Evolutionary conservation across 2,329 filamentous ascomycete genomes (phyloP).

Genomic region (Trichoderma afroharzianum): DNA sequence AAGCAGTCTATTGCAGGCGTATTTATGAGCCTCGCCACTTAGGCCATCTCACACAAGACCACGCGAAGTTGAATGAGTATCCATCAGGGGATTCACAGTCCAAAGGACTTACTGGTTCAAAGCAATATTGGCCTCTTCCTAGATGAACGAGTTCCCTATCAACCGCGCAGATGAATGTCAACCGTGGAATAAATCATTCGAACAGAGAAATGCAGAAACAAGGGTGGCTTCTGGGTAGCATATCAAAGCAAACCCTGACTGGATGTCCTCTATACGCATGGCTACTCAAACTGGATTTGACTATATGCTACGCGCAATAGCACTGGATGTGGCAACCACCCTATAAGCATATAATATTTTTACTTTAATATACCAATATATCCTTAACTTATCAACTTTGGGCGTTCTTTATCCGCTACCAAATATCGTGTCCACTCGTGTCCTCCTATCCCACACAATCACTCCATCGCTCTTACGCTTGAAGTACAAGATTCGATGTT

Average conservation of each 20-base stretch:
- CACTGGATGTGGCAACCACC: background rate
- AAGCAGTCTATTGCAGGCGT: constrained; percentile 73
- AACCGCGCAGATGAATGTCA: background rate
- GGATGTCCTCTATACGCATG: background rate
- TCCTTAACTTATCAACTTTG: background rate
- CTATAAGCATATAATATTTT: background rate
- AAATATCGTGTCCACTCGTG: constrained; percentile 53
- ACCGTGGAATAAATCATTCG: background rate
- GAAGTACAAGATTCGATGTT: constrained; percentile 62
- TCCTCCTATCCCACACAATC: constrained; percentile 55
- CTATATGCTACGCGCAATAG: background rate
- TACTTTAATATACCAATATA: background rate
- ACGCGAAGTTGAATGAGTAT: background rate
- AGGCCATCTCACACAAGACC: background rate
- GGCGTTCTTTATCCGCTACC: constrained; percentile 40
- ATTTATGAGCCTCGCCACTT: constrained; percentile 47
- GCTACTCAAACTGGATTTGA: background rate
- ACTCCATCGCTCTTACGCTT: constrained; percentile 48
- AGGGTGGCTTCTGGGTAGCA: background rate
- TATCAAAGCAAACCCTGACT: background rate
- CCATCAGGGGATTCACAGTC: background rate
- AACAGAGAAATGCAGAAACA: background rate
- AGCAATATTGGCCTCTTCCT: background rate
- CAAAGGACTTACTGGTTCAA: background rate
- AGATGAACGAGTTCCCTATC: background rate